phyloP scores from a whole-genome alignment of 192 early-diverging fungal species.

The Phlyctochytrium planicorne region DNA sequence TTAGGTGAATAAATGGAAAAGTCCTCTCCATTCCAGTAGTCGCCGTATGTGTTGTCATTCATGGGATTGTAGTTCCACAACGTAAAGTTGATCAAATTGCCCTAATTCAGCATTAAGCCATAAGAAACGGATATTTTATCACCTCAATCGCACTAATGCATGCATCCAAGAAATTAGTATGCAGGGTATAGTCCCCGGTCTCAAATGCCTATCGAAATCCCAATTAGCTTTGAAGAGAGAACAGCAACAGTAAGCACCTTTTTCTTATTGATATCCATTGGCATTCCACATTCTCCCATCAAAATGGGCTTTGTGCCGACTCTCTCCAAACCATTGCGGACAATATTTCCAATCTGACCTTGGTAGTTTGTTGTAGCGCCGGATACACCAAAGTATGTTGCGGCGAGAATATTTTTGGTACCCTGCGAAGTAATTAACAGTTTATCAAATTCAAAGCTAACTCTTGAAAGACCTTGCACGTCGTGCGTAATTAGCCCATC shows the following conservation, averaged over 20 bases:
- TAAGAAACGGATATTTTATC: background rate
- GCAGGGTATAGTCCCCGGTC: slow-evolving; percentile 69
- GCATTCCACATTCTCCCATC: slow-evolving; percentile 81
- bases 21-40: slow-evolving; percentile 86
- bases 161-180: slow-evolving; percentile 75
- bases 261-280: slow-evolving; percentile 83
- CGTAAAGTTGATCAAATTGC: slow-evolving; percentile 75
- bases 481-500: slow-evolving; percentile 76
- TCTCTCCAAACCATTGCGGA: slow-evolving; percentile 50
- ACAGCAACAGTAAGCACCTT: slow-evolving; percentile 6
- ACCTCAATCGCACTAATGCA: slow-evolving; percentile 70
- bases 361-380: slow-evolving; percentile 76
- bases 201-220: slow-evolving; percentile 52
- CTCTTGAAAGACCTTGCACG: slow-evolving; percentile 71
- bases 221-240: slow-evolving; percentile 18
- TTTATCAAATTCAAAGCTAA: slow-evolving; percentile 23
- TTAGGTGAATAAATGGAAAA: slow-evolving; percentile 69
- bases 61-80: slow-evolving; percentile 85
- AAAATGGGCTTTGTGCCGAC: slow-evolving; percentile 68
- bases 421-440: slow-evolving; percentile 43
- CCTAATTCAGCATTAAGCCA: slow-evolving; percentile 16
- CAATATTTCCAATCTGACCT: slow-evolving; percentile 69
- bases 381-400: slow-evolving; percentile 75
- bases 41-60: slow-evolving; percentile 76
- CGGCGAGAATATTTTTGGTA: slow-evolving; percentile 66